phyloP scores from a whole-genome alignment of 495 filamentous ascomycete species.

The Articulospora tetracladia region DNA sequence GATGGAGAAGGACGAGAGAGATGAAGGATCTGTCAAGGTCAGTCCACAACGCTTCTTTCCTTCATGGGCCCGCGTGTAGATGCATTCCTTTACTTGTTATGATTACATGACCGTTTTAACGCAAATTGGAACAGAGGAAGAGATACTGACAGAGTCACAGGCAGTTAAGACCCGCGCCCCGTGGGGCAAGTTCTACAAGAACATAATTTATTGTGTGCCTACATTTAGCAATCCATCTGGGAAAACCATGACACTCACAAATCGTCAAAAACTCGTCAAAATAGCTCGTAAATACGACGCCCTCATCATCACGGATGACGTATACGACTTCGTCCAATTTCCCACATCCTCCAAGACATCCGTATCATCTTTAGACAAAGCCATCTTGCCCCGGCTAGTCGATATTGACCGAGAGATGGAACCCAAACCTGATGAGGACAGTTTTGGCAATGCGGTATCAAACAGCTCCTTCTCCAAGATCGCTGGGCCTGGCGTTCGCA shows the following conservation, averaged over 20 bases:
- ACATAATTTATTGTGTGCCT: constrained; percentile 80
- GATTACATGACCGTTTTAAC: not conserved
- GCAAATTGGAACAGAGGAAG: no score
- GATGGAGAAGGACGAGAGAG: constrained; percentile 19
- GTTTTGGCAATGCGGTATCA: constrained; percentile 70
- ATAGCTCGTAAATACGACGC: constrained; percentile 72
- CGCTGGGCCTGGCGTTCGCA: constrained; percentile 70
- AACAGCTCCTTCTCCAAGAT: constrained; percentile 88
- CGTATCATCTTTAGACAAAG: constrained; percentile 29
- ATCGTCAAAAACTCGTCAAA: constrained; percentile 57
- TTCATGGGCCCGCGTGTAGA: not conserved
- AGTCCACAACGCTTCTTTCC: constrained; percentile 5
- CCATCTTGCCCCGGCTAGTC: constrained; percentile 63
- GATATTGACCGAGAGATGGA: constrained; percentile 46
- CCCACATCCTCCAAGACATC: constrained; percentile 25
- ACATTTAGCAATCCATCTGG: constrained; percentile 81
- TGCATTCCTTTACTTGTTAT: constrained; percentile 1
- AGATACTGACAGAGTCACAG: constrained; percentile 9
- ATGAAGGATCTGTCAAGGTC: constrained; percentile 3
- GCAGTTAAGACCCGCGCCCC: constrained; percentile 30
- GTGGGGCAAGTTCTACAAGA: constrained; percentile 67
- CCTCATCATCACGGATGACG: constrained; percentile 79
- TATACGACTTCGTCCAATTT: constrained; percentile 88
- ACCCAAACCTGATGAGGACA: constrained; percentile 30
- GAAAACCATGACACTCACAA: constrained; percentile 62